Percentiles rank a stretch among this genome's conserved stretches.
phyloP scores from a whole-genome alignment of 768 basidiomycete species.

The Albatrellus ellisii region DNA sequence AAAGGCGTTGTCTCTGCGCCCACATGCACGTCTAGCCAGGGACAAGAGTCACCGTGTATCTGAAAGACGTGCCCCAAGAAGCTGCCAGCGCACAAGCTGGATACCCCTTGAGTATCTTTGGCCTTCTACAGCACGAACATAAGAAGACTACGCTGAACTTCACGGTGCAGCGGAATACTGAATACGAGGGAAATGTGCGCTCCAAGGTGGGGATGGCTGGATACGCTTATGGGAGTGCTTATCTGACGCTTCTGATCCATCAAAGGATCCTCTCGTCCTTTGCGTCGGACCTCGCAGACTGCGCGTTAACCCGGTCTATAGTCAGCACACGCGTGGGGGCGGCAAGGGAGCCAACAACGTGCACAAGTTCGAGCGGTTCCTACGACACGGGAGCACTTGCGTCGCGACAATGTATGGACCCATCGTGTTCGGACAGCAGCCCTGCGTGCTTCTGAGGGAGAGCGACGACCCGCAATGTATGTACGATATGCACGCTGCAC shows the following conservation, averaged over 20 bases:
- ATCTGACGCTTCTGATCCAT: neutral
- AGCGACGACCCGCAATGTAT: constrained; percentile 53
- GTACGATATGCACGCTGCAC: constrained; percentile 10
- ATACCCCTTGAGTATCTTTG: constrained; percentile 56
- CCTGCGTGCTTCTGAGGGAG: constrained; percentile 68
- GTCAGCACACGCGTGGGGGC: constrained; percentile 83
- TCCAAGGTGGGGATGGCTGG: constrained; percentile 74
- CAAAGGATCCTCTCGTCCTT: constrained; percentile 77
- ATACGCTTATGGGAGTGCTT: neutral
- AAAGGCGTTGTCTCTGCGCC: neutral
- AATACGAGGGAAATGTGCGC: constrained; percentile 76
- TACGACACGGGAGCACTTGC: constrained; percentile 67
- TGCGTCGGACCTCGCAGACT: constrained; percentile 84
- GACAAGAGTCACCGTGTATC: constrained; percentile 59
- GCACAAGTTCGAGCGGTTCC: constrained; percentile 89
- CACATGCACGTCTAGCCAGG: constrained; percentile 44
- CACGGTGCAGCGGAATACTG: constrained; percentile 88
- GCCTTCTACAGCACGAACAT: constrained; percentile 88
- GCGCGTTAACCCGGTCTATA: constrained; percentile 78
- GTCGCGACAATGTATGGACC: constrained; percentile 89
- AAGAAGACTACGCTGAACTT: constrained; percentile 91
- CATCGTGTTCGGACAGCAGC: constrained; percentile 73
- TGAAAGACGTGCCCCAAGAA: constrained; percentile 63
- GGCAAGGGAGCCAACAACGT: constrained; percentile 92
- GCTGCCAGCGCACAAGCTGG: constrained; percentile 24